phyloP scores from a whole-genome alignment of 1,284 basidiomycete genomes.

The Ustilago loliicola region DNA sequence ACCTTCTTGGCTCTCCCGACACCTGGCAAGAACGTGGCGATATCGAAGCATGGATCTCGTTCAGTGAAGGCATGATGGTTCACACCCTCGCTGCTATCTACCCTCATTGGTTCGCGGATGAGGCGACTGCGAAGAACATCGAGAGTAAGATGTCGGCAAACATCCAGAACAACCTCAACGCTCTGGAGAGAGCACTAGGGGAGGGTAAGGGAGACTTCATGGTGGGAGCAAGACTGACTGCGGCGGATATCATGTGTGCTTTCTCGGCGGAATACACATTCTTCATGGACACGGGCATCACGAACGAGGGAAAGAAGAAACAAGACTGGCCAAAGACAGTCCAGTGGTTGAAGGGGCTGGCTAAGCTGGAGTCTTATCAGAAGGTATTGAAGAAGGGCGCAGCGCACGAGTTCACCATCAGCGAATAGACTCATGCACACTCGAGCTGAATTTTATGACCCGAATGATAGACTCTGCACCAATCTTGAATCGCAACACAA shows the following conservation, averaged over 20 bases:
- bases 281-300: conserved; percentile 34
- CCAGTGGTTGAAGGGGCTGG: conserved; percentile 24
- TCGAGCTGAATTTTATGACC: not conserved
- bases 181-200: conserved; percentile 14
- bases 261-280: conserved; percentile 41
- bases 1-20: conserved; percentile 10
- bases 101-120: conserved; percentile 29
- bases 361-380: conserved; percentile 17
- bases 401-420: conserved; percentile 35
- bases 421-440: conserved; percentile 7
- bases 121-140: not conserved
- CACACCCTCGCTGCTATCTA: conserved; percentile 39
- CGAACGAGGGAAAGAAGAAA: conserved; percentile 12
- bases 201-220: conserved; percentile 8
- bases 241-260: conserved; percentile 40
- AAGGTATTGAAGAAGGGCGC: conserved; percentile 21
- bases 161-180: conserved; percentile 42
- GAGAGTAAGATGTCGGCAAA: conserved; percentile 25
- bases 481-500: not conserved
- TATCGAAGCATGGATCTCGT: conserved; percentile 27
- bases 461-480: not conserved
- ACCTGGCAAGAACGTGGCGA: conserved; percentile 30
- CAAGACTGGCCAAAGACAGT: conserved; percentile 44
- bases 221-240: conserved; percentile 18
- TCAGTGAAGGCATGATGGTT: conserved; percentile 40